A percentile compares a stretch with the other conserved stretches of the same genome.
These are phyloP conservation scores for Fusarium sp. DNA, from an alignment of 2,329 filamentous ascomycete species.

Conservation along the genomic window DNA sequence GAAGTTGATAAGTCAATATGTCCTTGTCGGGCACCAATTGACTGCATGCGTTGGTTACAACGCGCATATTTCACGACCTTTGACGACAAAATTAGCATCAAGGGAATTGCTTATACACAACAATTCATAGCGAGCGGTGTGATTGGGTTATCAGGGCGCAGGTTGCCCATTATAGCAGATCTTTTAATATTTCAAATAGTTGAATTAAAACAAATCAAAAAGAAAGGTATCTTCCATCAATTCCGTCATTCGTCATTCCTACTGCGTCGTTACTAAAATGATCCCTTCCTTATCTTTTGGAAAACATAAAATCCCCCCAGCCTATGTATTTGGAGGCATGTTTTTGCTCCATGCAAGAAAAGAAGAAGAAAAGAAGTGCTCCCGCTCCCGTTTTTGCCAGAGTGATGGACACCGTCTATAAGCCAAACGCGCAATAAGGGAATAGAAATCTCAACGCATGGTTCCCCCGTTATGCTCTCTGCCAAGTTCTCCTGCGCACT, in stretches of 20 bases:
- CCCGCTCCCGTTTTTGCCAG: slow-evolving; percentile 14
- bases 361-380: not conserved
- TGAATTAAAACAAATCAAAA: slow-evolving; percentile 13
- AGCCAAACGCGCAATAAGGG: not conserved
- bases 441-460: slow-evolving; percentile 1
- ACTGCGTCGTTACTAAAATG: slow-evolving; percentile 22
- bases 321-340: slow-evolving; percentile 14
- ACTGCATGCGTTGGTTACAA: not conserved
- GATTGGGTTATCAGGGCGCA: not conserved
- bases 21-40: not conserved
- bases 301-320: not conserved
- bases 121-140: slow-evolving; percentile 24
- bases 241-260: slow-evolving; percentile 36
- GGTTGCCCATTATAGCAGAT: not conserved
- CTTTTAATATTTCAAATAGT: slow-evolving; percentile 18
- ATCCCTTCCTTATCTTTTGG: slow-evolving; percentile 2
- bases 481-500: slow-evolving; percentile 1
- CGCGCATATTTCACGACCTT: not conserved
- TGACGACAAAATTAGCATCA: not conserved
- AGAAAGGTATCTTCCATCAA: slow-evolving; percentile 35
- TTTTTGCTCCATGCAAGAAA: slow-evolving; percentile 11
- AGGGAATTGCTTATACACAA: slow-evolving; percentile 5
- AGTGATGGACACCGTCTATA: slow-evolving; percentile 36
- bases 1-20: slow-evolving; percentile 4
- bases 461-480: slow-evolving; percentile 8